Base-by-base conservation (phyloP, 75 land plant genomes). In the Cryptomeria japonica region DNA sequence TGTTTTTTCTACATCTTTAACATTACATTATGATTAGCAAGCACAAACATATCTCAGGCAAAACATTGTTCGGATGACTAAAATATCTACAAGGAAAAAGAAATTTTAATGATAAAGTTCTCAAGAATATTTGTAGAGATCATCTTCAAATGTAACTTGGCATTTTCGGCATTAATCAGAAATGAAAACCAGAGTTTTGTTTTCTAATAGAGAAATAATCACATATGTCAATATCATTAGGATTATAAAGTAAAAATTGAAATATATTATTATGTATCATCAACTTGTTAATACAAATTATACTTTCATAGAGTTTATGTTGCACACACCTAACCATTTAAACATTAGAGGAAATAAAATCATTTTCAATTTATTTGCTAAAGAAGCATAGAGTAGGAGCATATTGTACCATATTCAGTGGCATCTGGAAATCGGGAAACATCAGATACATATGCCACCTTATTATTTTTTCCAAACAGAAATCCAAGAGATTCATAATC, bases 381-480 rank as follows among this genome's bases (percentile, higher is more conserved):
- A 91, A 79, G 19, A 83, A 87, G 13, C 8, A 84, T 91, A 87
- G 22, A 12, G 31, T 37, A 87, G 25, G 25, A 31, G 31, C 2
- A 19, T 9, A 25, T 70, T 75, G 16, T 86, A 98, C 99, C 92
- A 87, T 92, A 83, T 88, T 98, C 99, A 32, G 99, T 97, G 86
- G 77, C 87, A 73, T 87, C 44, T 51, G 90, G 93, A 39, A 98
- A 88, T 19, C 99, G 95, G 32, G 99, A 98, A 78, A 98, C 95
- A 92, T 98, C 99, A 86, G 99, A 98, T 87, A 98, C 91, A 89
- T 98, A 98, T 70, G 99, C 99, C 78, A 98, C 93, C 92, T 86
- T 95, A 49, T 75, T 86, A 55, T 88, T 96, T 87, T 92, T 86
- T 73, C 99, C 99, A 94, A 98, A 98, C 39, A 98, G 95, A 90